Base-by-base conservation (phyloP, 2,329 filamentous ascomycete species). In the Fusarium sp. region DNA sequence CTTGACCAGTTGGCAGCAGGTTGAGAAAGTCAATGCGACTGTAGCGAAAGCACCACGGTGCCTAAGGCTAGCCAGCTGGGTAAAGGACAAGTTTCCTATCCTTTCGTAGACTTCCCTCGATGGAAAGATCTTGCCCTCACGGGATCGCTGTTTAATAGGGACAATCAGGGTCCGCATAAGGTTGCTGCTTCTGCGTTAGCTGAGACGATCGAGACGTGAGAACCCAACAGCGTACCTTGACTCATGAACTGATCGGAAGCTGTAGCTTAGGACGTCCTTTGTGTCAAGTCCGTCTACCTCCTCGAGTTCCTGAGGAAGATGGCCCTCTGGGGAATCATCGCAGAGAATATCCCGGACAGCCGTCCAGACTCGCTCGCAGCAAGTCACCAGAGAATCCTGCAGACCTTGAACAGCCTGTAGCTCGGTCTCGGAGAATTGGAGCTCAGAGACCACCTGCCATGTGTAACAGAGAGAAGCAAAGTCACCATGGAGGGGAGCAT, bases 1-100 rank as follows among this genome's bases (percentile, higher is more conserved):
- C 59, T 89, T 87, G 10, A 89, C 82, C 81, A 91, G 77, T 84
- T 92, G 87, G 71, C 96, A 98, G 77, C 95, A 97, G 29, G 90
- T 87, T 1, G 91, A 89, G 81, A 98, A 98, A 0, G 95, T 98
- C 62, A 94, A 91, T 1, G 96, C 93, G 2, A 98, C 96, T 0
- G 96, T 96, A 0, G 94, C 96, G 79, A 98, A 97, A 8, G 96
- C 96, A 65, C 96, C 96, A 66, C 96, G 90, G 81, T 99, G 96
- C 44, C 96, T 90, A 33, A 99, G 86, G 61, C 90, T 93, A 0
- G 94, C 91, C 10, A 99, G 86, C 79, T 99, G 94, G 3, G 90
- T 89, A 79, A 98, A 97, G 17, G 94, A 92, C 8, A 97, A 83
- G 42, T 89, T 86, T 10, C 95, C 95, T 40, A 96, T 89, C 10